Conservation (phyloP, 768 basidiomycete species). For the Tephrocybe sp. region DNA sequence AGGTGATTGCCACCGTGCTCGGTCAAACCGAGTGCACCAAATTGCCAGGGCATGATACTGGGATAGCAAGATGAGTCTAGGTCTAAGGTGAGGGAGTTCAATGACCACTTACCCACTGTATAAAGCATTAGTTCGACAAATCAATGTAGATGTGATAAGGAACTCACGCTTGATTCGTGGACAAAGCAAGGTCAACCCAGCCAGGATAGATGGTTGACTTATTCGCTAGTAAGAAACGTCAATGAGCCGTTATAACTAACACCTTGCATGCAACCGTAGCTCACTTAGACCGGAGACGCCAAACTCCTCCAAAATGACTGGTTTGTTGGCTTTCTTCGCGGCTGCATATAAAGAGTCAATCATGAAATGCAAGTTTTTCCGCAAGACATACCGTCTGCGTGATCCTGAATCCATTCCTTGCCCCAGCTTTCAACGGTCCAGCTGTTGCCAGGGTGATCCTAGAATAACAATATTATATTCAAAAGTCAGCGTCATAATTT, state of each 20-base stretch:
- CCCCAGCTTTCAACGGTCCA: too few relatives aligned
- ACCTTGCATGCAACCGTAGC: conserved; percentile 7
- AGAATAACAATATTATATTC: background rate
- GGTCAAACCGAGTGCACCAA: too few relatives aligned
- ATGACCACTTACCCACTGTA: too few relatives aligned
- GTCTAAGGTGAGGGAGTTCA: too few relatives aligned
- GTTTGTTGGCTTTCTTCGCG: conserved; percentile 52
- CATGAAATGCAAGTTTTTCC: too few relatives aligned
- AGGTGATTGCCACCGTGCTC: too few relatives aligned
- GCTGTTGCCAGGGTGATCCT: conserved; percentile 28
- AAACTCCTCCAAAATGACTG: conserved; percentile 64
- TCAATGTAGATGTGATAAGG: background rate
- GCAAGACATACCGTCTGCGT: too few relatives aligned
- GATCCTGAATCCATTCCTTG: too few relatives aligned
- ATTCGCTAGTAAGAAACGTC: conserved; percentile 32
- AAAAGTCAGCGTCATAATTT: background rate
- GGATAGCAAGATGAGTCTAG: too few relatives aligned
- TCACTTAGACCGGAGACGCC: conserved; percentile 44
- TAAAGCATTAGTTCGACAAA: too few relatives aligned
- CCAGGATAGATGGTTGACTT: conserved; percentile 46
- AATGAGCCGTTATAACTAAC: background rate
- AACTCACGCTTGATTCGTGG: conserved; percentile 48
- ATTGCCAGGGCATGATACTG: too few relatives aligned
- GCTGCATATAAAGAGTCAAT: conserved; percentile 25
- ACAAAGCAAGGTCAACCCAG: conserved; percentile 48